Evolutionary conservation across 2,329 filamentous ascomycete genomes (phyloP), one percentile per base, ranked within the genome.

Genomic region (Ilyonectria destructans): DNA sequence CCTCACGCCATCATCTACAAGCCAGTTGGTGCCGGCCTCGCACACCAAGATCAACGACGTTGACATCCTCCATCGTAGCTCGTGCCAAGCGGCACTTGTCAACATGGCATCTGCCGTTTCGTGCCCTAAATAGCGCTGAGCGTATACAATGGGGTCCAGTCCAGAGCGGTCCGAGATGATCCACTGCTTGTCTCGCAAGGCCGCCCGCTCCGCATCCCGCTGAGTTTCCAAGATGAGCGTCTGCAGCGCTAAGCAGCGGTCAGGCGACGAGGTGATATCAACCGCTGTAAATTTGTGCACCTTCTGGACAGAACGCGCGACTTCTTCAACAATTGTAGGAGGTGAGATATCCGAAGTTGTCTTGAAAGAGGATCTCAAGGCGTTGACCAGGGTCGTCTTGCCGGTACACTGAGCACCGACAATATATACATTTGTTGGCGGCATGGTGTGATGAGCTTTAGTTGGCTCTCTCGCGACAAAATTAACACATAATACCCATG

Each of bases 391-490:
- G 0, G 84, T 85, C 1, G 82, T 85, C 69, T 85, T 85, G 43
- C 84, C 84, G 1, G 82, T 85, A 51, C 79, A 84, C 52, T 84
- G 83, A 3, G 84, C 80, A 3, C 84, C 83, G 33, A 84, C 76
- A 43, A 85, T 80, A 72, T 85, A 85, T 35, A 85, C 79, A 43
- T 61, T 69, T 0, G 62, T 37, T 43, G 69, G 33, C 37, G 51
- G 10, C 59, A 62, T 62, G 15, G 26, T 26, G 51, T 51, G 5
- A 15, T 37, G 15, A 6, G 15, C 15, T 49, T 49, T 23, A 17
- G 13, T 4, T 7, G 29, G 2, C 23, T 49, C 46, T 9, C 23
- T 8, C 8, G 15, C 23, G 10, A 48, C 45, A 48, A 48, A 17
- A 49, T 29, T 15, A 15, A 40, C 12, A 15, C 9, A n/a, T 21